A percentile compares a stretch with the other conserved stretches of the same genome.
These are phyloP conservation scores for Adenanthera pavonina DNA, from an alignment of 306 rosid species.

Conservation along the genomic window DNA sequence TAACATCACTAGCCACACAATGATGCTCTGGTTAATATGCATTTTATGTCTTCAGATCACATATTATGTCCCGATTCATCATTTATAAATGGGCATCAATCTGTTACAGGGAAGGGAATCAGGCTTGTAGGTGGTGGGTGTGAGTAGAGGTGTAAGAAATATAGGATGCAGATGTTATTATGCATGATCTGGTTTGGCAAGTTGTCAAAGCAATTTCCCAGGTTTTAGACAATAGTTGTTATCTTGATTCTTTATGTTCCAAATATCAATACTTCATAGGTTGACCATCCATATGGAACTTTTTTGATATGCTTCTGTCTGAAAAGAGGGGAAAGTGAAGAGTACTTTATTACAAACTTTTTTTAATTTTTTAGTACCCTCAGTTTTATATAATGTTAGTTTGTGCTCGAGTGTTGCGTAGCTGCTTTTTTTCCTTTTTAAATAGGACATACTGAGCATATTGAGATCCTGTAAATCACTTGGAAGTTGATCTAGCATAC, in stretches of 20 bases:
- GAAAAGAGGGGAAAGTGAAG: not conserved
- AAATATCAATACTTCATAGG: not conserved
- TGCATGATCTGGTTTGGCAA: not conserved
- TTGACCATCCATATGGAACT: not conserved
- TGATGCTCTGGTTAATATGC: not conserved
- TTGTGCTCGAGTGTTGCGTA: conserved; percentile 5
- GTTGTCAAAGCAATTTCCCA: conserved; percentile 16
- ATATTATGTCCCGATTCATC: conserved; percentile 19
- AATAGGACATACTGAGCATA: not conserved
- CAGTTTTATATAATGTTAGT: not conserved
- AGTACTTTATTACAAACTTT: not conserved
- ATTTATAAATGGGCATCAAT: not conserved
- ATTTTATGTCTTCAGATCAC: conserved; percentile 1
- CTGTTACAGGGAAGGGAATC: not conserved
- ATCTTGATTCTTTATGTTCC: not conserved
- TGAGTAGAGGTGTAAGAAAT: conserved; percentile 19
- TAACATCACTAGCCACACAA: not conserved
- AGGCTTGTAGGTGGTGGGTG: conserved; percentile 17
- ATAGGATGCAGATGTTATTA: conserved; percentile 1
- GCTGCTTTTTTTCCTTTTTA: not conserved
- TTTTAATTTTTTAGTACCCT: not conserved
- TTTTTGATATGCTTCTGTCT: not conserved
- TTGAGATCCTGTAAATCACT: not conserved
- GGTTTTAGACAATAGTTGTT: not conserved
- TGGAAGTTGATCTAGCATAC: not conserved